Evolutionary conservation across 805 yeast genomes (phyloP).

Genomic region (Schwanniomyces sp.): DNA sequence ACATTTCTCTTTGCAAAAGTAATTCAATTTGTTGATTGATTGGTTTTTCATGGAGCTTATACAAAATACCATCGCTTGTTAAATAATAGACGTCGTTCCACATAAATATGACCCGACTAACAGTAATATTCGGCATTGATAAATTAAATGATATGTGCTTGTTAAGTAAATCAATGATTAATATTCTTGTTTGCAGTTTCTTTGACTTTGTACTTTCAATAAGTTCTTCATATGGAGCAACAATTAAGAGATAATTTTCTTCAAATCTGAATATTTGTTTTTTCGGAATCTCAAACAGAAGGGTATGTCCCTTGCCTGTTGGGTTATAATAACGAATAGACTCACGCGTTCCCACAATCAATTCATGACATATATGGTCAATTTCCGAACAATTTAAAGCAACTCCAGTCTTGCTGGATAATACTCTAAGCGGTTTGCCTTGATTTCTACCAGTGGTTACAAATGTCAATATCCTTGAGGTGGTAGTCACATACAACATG

Average conservation of each 20-base stretch:
- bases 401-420: slow-evolving; percentile 49
- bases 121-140: slow-evolving; percentile 60
- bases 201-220: slow-evolving; percentile 8
- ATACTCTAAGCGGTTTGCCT: slow-evolving; percentile 53
- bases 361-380: slow-evolving; percentile 42
- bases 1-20: slow-evolving; percentile 68
- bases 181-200: slow-evolving; percentile 49
- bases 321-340: slow-evolving; percentile 63
- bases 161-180: slow-evolving; percentile 68
- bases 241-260: slow-evolving; percentile 57
- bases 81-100: slow-evolving; percentile 62
- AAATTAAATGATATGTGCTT: slow-evolving; percentile 70
- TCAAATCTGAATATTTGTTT: slow-evolving; percentile 47
- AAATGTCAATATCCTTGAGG: slow-evolving; percentile 67
- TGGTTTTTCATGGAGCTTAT: slow-evolving; percentile 64
- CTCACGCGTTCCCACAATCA: slow-evolving; percentile 67
- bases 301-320: slow-evolving; percentile 50
- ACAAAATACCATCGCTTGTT: slow-evolving; percentile 74
- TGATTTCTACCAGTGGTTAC: slow-evolving; percentile 77
- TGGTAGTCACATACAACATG: slow-evolving; percentile 67
- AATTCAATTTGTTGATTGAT: slow-evolving; percentile 67
- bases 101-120: slow-evolving; percentile 56
- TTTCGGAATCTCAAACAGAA: slow-evolving; percentile 59
- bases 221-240: slow-evolving; percentile 45
- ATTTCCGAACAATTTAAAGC: slow-evolving; percentile 50